Percentiles rank a stretch among this genome's conserved stretches.
Conservation (phyloP, 2,329 filamentous ascomycete genomes). For the Penicillium frequentans region DNA sequence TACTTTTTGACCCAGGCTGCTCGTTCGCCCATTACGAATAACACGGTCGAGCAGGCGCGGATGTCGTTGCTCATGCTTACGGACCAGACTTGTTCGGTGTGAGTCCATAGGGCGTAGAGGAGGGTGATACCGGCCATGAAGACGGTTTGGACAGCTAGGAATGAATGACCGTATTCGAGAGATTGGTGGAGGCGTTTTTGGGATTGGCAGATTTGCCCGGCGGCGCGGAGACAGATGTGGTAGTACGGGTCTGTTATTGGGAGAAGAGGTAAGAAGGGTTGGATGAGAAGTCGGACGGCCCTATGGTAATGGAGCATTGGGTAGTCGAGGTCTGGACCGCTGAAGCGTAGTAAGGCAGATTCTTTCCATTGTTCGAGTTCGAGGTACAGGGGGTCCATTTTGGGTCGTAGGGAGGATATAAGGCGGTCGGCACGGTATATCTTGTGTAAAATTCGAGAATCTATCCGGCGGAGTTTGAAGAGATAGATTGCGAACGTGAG, state of each 20-base stretch:
- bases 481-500: conserved; percentile 47
- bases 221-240: conserved; percentile 40
- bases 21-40: conserved; percentile 53
- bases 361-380: conserved; percentile 51
- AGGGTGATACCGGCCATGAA: conserved; percentile 41
- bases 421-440: conserved; percentile 53
- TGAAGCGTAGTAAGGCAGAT: conserved; percentile 35
- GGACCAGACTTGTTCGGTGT: conserved; percentile 49
- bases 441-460: conserved; percentile 54
- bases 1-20: conserved; percentile 51
- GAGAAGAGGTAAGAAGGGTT: conserved; percentile 52
- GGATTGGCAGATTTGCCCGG: conserved; percentile 39
- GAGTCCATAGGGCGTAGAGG: conserved; percentile 42
- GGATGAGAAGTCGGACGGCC: conserved; percentile 51
- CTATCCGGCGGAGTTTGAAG: conserved; percentile 48
- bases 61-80: conserved; percentile 52
- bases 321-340: conserved; percentile 47
- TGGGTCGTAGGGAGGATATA: conserved; percentile 45
- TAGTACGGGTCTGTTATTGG: conserved; percentile 50
- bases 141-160: conserved; percentile 40
- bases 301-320: conserved; percentile 53
- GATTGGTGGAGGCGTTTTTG: conserved; percentile 41
- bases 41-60: conserved; percentile 50
- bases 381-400: conserved; percentile 48
- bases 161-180: conserved; percentile 41